phyloP scores from a whole-genome alignment of 2,329 filamentous ascomycete genomes.

The Sporothrix variecibatus region DNA sequence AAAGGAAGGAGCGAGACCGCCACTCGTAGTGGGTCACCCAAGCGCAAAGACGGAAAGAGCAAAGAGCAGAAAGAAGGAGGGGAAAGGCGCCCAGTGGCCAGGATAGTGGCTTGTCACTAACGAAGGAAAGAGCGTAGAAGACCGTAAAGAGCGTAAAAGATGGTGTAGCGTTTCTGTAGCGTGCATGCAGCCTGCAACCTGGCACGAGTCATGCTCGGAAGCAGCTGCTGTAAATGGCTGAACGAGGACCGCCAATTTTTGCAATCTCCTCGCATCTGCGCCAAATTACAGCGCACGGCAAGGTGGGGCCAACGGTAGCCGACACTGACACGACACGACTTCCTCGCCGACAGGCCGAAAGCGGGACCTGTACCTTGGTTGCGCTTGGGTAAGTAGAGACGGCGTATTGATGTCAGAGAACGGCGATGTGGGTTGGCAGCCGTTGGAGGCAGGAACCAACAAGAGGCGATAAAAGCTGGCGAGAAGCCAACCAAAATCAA shows the following conservation, averaged over 20 bases:
- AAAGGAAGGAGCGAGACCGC: conserved; percentile 2
- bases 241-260: background rate
- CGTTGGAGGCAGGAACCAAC: background rate
- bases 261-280: background rate
- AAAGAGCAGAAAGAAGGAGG: background rate
- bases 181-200: background rate
- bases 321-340: conserved; percentile 16
- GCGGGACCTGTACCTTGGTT: background rate
- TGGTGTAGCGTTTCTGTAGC: background rate
- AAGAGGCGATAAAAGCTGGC: background rate
- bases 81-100: background rate
- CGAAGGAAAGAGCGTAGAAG: background rate
- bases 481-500: background rate
- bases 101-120: background rate
- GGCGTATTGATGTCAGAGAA: conserved; percentile 3
- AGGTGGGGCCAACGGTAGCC: background rate
- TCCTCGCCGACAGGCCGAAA: conserved; percentile 3
- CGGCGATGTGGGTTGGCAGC: background rate
- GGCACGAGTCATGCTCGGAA: conserved; percentile 17
- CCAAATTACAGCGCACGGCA: background rate
- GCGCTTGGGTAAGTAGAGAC: background rate
- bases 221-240: background rate
- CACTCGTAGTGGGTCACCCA: background rate
- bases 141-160: background rate
- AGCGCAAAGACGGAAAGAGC: background rate